Conservation (phyloP, 2,329 filamentous ascomycete species). For the Aspergillus niger region DNA sequence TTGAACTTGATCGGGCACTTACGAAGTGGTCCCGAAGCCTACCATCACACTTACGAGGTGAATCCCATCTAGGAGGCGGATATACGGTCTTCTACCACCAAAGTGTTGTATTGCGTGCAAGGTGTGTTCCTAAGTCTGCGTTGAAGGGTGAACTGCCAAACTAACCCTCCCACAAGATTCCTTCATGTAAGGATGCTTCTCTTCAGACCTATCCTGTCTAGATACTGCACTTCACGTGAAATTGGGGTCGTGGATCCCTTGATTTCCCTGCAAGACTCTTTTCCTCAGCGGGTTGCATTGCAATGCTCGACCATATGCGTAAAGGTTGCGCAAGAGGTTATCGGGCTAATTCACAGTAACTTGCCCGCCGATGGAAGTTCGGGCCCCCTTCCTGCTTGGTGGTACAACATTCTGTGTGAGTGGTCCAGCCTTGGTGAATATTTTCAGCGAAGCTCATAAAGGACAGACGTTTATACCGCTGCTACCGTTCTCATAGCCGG, state of each 20-base stretch:
- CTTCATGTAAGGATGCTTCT: conserved; percentile 38
- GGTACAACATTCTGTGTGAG: conserved; percentile 42
- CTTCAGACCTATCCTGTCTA: conserved; percentile 35
- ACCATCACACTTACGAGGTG: conserved; percentile 29
- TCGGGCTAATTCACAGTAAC: conserved; percentile 34
- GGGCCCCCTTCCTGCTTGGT: conserved; percentile 39
- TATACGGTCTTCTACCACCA: conserved; percentile 34
- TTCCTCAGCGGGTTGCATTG: conserved; percentile 35
- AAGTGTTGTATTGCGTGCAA: conserved; percentile 35
- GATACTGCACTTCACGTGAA: conserved; percentile 34
- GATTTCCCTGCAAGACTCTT: conserved; percentile 28
- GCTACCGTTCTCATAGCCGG: conserved; percentile 39
- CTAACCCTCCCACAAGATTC: conserved; percentile 23
- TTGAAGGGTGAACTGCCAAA: neutral
- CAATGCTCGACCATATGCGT: conserved; percentile 42
- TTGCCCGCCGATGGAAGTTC: conserved; percentile 30
- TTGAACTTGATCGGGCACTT: conserved; percentile 37
- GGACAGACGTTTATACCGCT: conserved; percentile 37
- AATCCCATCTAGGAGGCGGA: conserved; percentile 4
- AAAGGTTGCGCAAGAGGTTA: conserved; percentile 35
- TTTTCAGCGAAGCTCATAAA: conserved; percentile 9
- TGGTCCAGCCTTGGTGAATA: neutral
- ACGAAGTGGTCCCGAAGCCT: conserved; percentile 34
- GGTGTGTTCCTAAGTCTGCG: conserved; percentile 20
- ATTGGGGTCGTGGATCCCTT: conserved; percentile 19